Evolutionary conservation across 768 basidiomycete species (phyloP).

Genomic region (Tephrocybe sp.): DNA sequence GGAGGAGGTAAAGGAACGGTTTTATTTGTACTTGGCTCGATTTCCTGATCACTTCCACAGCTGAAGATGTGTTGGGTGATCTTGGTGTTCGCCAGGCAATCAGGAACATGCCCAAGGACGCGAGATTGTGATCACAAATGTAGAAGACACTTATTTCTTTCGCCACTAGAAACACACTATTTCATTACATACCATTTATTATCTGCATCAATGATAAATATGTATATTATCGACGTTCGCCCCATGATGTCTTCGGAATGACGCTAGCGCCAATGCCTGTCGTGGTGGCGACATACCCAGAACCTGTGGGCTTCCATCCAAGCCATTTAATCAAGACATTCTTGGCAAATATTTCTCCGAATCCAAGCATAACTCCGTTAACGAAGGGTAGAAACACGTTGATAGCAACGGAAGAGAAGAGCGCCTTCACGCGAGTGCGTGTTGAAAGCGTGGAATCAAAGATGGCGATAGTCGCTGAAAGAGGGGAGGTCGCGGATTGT

Average conservation of each 20-base stretch:
- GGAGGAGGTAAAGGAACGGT: slow-evolving; percentile 52
- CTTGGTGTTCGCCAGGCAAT: slow-evolving; percentile 83
- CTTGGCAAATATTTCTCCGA: slow-evolving; percentile 91
- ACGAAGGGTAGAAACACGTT: slow-evolving; percentile 87
- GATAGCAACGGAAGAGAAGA: slow-evolving; percentile 76
- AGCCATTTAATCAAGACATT: slow-evolving; percentile 62
- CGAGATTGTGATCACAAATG: slow-evolving; percentile 46
- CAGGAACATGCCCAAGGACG: slow-evolving; percentile 71
- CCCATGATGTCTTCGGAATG: slow-evolving; percentile 18
- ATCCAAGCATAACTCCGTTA: slow-evolving; percentile 96
- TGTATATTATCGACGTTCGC: slow-evolving; percentile 24
- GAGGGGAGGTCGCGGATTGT: slow-evolving; percentile 27
- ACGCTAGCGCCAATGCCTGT: slow-evolving; percentile 30
- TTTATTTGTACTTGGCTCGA: no score
- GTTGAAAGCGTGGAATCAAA: slow-evolving; percentile 68
- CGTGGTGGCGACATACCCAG: slow-evolving; percentile 38
- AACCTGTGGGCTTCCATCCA: slow-evolving; percentile 41
- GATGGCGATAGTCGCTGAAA: slow-evolving; percentile 64
- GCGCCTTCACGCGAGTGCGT: slow-evolving; percentile 65
- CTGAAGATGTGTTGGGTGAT: slow-evolving; percentile 80
- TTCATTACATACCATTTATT: slow-evolving; percentile 7
- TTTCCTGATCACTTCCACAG: no score
- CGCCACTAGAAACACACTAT: no score
- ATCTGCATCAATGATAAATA: slow-evolving; percentile 11
- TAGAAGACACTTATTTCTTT: neutral